Evolutionary conservation across 192 early-diverging fungal genomes (phyloP).

Genomic region (Podila epigama): DNA sequence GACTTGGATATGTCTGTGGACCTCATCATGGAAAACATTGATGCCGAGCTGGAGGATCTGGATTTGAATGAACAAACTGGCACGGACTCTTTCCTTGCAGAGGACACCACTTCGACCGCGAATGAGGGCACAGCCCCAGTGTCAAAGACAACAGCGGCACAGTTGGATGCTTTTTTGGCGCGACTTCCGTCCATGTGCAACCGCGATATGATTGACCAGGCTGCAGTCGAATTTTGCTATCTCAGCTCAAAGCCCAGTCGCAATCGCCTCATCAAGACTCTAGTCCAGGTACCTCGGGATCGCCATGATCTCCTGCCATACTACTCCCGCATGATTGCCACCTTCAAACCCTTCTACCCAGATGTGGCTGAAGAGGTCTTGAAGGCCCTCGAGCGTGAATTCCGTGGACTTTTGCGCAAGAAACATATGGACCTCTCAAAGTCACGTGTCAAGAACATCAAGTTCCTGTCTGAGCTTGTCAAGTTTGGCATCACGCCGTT

Average conservation of each 20-base stretch:
- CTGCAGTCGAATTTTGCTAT: slow-evolving; percentile 94
- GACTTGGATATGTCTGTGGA: slow-evolving; percentile 35
- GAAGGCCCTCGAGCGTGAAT: slow-evolving; percentile 72
- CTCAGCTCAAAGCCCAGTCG: slow-evolving; percentile 83
- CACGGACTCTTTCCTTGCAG: slow-evolving; percentile 34
- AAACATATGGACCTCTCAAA: slow-evolving; percentile 77
- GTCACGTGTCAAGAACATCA: slow-evolving; percentile 82
- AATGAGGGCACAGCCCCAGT: slow-evolving; percentile 9
- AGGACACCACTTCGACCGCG: slow-evolving; percentile 15
- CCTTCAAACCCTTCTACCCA: slow-evolving; percentile 84
- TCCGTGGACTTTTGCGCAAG: slow-evolving; percentile 76
- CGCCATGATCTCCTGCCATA: slow-evolving; percentile 89
- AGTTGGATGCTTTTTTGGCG: slow-evolving; percentile 74
- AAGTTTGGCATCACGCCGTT: slow-evolving; percentile 90
- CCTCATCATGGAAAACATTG: slow-evolving; percentile 22
- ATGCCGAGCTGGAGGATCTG: slow-evolving; percentile 34
- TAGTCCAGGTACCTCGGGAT: slow-evolving; percentile 81
- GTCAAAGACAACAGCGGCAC: slow-evolving; percentile 47
- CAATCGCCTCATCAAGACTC: slow-evolving; percentile 75
- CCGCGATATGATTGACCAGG: slow-evolving; percentile 85
- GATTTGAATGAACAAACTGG: slow-evolving; percentile 24
- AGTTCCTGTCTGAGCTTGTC: slow-evolving; percentile 89
- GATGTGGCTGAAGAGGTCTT: slow-evolving; percentile 82
- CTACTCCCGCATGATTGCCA: slow-evolving; percentile 90
- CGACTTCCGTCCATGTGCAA: slow-evolving; percentile 80